Evolutionary conservation across 148 eudicot genomes (phyloP).

Genomic region (Rhododendron williamsianum): DNA sequence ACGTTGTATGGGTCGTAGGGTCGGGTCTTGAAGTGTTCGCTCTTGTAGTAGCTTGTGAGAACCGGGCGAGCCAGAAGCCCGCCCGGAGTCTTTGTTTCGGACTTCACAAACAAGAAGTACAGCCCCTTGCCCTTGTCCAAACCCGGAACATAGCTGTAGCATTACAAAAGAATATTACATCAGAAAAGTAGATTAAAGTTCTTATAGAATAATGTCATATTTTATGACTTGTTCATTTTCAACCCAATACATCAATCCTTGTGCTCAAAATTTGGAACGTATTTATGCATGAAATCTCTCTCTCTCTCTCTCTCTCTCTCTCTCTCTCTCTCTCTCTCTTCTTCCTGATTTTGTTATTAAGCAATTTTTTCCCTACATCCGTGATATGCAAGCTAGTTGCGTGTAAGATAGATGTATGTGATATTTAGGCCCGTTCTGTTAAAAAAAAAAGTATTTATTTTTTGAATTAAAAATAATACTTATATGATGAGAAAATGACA

Average conservation of each 20-base stretch:
- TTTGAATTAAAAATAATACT: no score
- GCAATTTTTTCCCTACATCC: no score
- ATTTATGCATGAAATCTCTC: background rate
- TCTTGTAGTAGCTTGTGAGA: constrained; percentile 77
- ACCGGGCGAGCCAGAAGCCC: constrained; percentile 88
- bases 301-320: background rate
- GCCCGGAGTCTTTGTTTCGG: constrained; percentile 77
- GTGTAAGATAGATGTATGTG: background rate
- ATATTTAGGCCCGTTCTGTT: no score
- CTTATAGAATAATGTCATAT: background rate
- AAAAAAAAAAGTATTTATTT: no score
- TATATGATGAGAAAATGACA: no score
- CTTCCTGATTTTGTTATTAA: no score
- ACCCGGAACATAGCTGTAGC: constrained; percentile 70
- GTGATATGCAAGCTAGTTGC: background rate
- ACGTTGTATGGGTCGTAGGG: constrained; percentile 74
- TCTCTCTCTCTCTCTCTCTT: no score
- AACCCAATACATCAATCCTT: no score
- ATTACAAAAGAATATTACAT: background rate
- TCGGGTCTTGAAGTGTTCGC: constrained; percentile 82
- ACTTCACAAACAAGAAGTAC: constrained; percentile 70
- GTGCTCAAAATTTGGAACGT: background rate
- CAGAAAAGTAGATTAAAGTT: background rate
- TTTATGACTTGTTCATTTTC: background rate
- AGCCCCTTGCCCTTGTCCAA: constrained; percentile 82